These are phyloP conservation scores for Cardamine resedifolia DNA, from an alignment of 345 rosid genomes.

Conservation along the genomic window DNA sequence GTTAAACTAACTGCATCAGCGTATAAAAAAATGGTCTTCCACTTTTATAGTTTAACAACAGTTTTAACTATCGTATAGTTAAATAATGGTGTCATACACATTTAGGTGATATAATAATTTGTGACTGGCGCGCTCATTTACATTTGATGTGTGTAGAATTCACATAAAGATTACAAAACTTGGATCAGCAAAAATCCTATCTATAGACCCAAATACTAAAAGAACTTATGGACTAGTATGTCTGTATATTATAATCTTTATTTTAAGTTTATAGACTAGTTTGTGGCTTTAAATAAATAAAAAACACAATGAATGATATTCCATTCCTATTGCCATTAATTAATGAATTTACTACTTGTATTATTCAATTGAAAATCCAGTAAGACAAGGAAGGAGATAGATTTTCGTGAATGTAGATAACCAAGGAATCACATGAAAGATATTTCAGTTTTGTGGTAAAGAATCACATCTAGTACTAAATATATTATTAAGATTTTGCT, in stretches of 20 bases:
- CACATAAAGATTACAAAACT: slow-evolving; percentile 21
- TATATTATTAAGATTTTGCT: slow-evolving; percentile 20
- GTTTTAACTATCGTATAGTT: background rate
- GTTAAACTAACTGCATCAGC: background rate
- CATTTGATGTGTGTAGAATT: background rate
- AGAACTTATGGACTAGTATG: background rate
- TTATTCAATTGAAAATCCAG: slow-evolving; percentile 19
- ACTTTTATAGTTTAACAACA: background rate
- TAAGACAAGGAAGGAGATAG: slow-evolving; percentile 30
- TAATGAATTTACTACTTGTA: background rate
- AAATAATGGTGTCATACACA: background rate
- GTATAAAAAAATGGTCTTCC: background rate
- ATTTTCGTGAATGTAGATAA: slow-evolving; percentile 35
- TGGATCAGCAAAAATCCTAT: slow-evolving; percentile 29
- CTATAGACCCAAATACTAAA: slow-evolving; percentile 9
- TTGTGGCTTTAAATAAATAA: background rate
- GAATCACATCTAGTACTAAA: slow-evolving; percentile 15
- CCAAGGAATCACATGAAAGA: slow-evolving; percentile 40
- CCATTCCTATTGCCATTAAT: slow-evolving; percentile 8
- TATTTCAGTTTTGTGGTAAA: slow-evolving; percentile 14
- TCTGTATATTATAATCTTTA: background rate
- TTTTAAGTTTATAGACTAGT: background rate
- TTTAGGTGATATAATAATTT: background rate
- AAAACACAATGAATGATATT: background rate
- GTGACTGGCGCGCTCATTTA: background rate